phyloP scores from a whole-genome alignment of 441 rosid species.

The Euphorbia schlechtendalii region DNA sequence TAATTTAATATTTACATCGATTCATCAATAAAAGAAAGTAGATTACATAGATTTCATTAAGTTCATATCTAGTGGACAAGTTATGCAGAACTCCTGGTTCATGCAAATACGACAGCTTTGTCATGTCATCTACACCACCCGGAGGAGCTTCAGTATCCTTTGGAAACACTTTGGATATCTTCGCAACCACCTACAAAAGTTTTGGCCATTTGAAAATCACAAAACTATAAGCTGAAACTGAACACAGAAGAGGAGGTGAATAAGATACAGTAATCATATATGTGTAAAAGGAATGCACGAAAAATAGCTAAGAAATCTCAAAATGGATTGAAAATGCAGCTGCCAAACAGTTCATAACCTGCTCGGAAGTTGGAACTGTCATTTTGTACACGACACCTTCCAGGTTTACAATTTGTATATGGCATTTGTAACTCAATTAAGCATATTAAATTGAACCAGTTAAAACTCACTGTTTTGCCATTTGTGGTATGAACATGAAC shows the following conservation, averaged over 20 bases:
- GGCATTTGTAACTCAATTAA: neutral
- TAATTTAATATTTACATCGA: constrained; percentile 7
- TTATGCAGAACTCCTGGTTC: constrained; percentile 98
- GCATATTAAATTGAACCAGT: constrained; percentile 9
- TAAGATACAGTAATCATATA: neutral
- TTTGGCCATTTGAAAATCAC: constrained; percentile 14
- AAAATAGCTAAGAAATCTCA: constrained; percentile 20
- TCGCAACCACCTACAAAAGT: constrained; percentile 62
- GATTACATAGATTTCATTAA: constrained; percentile 94
- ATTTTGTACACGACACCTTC: constrained; percentile 1
- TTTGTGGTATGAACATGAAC: constrained; percentile 57
- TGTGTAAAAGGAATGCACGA: constrained; percentile 4
- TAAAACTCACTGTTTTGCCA: constrained; percentile 72
- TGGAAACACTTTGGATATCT: constrained; percentile 74
- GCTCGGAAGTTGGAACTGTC: neutral
- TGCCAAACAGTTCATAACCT: constrained; percentile 5
- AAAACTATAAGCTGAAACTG: neutral
- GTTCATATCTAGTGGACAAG: constrained; percentile 88
- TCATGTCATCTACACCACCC: constrained; percentile 99
- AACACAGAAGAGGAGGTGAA: neutral
- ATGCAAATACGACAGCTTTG: constrained; percentile 95
- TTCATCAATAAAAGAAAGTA: constrained; percentile 11
- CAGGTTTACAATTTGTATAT: constrained; percentile 2
- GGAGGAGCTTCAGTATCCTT: constrained; percentile 97
- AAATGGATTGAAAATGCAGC: constrained; percentile 10